Conservation (phyloP, 75 land plant species). For the Isoetes taiwanensis region DNA sequence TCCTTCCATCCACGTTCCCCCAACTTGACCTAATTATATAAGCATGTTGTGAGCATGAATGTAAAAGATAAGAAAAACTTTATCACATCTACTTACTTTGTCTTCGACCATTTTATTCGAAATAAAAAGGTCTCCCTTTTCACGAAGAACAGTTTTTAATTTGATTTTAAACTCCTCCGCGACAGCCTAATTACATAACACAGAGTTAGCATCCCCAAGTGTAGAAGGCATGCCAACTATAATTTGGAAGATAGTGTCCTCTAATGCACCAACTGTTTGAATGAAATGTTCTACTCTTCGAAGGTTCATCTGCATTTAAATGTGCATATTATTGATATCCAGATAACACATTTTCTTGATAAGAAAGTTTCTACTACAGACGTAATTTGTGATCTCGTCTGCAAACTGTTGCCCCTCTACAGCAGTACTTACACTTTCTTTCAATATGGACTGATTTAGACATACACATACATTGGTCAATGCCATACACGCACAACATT, state of each 20-base stretch:
- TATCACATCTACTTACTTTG: too few relatives aligned
- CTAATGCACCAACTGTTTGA: constrained; percentile 56
- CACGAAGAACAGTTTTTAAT: constrained; percentile 55
- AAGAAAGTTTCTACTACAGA: too few relatives aligned
- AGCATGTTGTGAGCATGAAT: neutral
- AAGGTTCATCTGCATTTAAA: constrained; percentile 49
- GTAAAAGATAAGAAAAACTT: neutral
- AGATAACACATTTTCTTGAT: too few relatives aligned
- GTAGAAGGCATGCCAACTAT: constrained; percentile 57
- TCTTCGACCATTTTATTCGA: too few relatives aligned
- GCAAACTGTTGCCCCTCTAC: too few relatives aligned
- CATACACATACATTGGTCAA: too few relatives aligned
- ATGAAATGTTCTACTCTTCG: constrained; percentile 73
- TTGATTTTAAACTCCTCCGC: constrained; percentile 56
- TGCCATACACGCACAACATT: too few relatives aligned
- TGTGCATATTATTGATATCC: too few relatives aligned
- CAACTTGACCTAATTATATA: constrained; percentile 43
- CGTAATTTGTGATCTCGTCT: too few relatives aligned
- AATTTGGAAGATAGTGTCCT: constrained; percentile 75
- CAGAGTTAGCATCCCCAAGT: constrained; percentile 37
- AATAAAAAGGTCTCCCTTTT: constrained; percentile 61
- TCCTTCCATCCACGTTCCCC: constrained; percentile 97
- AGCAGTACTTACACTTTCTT: too few relatives aligned
- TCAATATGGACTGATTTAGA: too few relatives aligned
- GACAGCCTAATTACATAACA: too few relatives aligned